Conservation (phyloP, 306 rosid genomes). For the Dryas alaskensis region DNA sequence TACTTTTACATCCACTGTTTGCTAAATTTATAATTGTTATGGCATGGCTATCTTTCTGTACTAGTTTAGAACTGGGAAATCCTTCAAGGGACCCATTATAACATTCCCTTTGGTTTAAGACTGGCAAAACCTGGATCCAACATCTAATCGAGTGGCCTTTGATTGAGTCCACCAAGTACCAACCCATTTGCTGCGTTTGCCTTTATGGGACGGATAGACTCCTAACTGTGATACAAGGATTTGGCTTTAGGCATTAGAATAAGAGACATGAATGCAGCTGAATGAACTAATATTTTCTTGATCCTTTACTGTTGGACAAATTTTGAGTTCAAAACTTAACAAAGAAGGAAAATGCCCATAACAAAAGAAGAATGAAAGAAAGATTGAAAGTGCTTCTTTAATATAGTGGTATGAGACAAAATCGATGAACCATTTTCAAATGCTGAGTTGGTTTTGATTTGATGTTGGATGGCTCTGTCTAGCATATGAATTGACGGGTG, state of each 20-base stretch:
- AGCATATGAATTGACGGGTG: neutral
- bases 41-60: neutral
- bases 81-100: neutral
- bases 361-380: too few relatives aligned
- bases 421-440: slow-evolving; percentile 6
- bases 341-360: neutral
- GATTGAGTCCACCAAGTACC: neutral
- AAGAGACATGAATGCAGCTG: neutral
- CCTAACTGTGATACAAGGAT: neutral
- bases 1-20: slow-evolving; percentile 37
- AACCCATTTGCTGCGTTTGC: neutral
- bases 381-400: too few relatives aligned
- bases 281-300: neutral
- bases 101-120: neutral
- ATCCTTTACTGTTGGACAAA: neutral
- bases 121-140: neutral
- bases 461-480: slow-evolving; percentile 1
- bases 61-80: neutral
- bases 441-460: slow-evolving; percentile 5
- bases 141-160: neutral
- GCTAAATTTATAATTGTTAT: neutral
- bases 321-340: neutral
- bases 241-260: neutral
- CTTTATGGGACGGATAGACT: neutral
- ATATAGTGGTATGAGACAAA: neutral